A percentile compares a stretch with the other conserved stretches of the same genome.
Conservation (phyloP, 2,329 filamentous ascomycete species). For the Eutypa lata region DNA sequence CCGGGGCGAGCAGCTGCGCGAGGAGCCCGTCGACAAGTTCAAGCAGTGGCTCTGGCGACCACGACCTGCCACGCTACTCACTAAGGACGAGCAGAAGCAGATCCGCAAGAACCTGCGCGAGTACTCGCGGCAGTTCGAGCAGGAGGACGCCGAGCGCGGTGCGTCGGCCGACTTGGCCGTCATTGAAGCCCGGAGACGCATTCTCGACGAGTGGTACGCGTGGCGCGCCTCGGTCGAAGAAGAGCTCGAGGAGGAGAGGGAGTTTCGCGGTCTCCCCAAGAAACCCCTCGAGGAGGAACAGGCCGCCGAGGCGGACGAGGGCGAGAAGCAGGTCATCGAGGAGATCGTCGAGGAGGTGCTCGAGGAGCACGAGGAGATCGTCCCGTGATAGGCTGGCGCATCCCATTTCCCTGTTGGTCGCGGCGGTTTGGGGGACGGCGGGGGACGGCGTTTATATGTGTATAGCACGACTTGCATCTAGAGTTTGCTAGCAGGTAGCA, state of each 20-base stretch:
- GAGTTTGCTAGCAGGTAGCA: slow-evolving; percentile 5
- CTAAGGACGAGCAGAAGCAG: slow-evolving; percentile 95
- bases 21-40: slow-evolving; percentile 93
- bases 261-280: slow-evolving; percentile 62
- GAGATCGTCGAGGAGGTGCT: slow-evolving; percentile 82
- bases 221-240: slow-evolving; percentile 75
- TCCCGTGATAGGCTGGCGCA: slow-evolving; percentile 27
- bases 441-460: slow-evolving; percentile 5
- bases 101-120: slow-evolving; percentile 98
- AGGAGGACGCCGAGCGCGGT: slow-evolving; percentile 89
- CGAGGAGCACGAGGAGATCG: slow-evolving; percentile 80
- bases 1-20: slow-evolving; percentile 81
- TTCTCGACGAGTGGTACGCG: slow-evolving; percentile 83
- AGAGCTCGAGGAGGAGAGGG: slow-evolving; percentile 70
- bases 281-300: slow-evolving; percentile 63
- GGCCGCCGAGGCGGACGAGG: slow-evolving; percentile 58
- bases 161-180: slow-evolving; percentile 93
- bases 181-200: slow-evolving; percentile 77
- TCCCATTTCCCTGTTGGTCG: neutral
- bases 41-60: slow-evolving; percentile 97
- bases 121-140: slow-evolving; percentile 92
- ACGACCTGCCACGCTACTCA: slow-evolving; percentile 83
- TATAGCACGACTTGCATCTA: slow-evolving; percentile 9
- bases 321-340: slow-evolving; percentile 78
- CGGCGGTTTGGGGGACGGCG: neutral